Evolutionary conservation across 2,329 filamentous ascomycete species (phyloP), one percentile per base, ranked within the genome.

Genomic region (Ophiocordyceps robertsii): DNA sequence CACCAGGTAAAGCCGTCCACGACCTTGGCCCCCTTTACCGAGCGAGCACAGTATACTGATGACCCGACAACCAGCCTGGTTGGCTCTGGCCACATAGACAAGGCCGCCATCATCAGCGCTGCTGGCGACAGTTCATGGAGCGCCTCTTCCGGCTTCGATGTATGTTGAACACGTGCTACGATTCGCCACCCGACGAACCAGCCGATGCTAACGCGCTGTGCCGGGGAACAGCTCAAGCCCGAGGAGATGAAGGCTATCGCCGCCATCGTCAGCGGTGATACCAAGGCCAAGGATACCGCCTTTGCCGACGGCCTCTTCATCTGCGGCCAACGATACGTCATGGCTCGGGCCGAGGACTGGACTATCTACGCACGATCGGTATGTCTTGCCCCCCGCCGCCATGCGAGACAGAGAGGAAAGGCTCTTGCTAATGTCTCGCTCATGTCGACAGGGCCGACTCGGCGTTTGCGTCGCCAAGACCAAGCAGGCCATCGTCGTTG

Each of bases 321-420:
- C 54, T 79, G 65, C 39, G 84, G 83, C 50, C 77, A 82, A 59
- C 84, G 85, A 65, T 95, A 82, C 63, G 75, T 95, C 60, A 71
- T 82, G 58, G 73, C 85, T 60, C 80, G 76, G 59, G 77, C 81
- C 41, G 84, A 89, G 47, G 87, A 84, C 29, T 73, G 82, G 60
- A 82, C 78, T 67, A 65, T 94, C 55, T 94, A 94, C 65, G 85
- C 79, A 51, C 87, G 89, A 75, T 80, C 87, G 77, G 88, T 93
- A 70, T 47, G 69, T 43, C 44, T 32, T 37, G 37, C 6, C 11
- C 31, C 3, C 12, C 14, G 11, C 16, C 4, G 17, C n/a, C 27
- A 31, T 16, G 32, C 11, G 29, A 14, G 19, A 21, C 8, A 6
- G 42, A 8, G 4, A 7, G 13, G 7, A 2, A 7, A 12, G 19